Base-by-base conservation (phyloP, 139 green algal species). In the Micractinium sp. region DNA sequence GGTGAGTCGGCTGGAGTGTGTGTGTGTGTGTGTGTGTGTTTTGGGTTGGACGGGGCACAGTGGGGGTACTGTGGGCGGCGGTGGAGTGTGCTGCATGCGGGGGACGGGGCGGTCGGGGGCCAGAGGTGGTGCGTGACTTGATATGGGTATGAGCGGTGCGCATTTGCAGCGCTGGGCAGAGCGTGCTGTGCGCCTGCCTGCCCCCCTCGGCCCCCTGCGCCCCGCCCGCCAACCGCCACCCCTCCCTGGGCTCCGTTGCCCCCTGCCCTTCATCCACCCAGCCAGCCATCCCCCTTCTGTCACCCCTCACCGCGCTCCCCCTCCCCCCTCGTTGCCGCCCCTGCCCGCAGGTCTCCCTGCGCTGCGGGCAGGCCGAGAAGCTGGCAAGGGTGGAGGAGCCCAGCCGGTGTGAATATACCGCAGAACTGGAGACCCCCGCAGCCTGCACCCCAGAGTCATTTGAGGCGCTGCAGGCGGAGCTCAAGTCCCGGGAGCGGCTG, bases 381-480 rank as follows among this genome's bases (percentile, higher is more conserved):
- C 80, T 98, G 22, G 78, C 56, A 1, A 86, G 92, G n/a, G 95
- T 97, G 25, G 89, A 90, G 38, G 97, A 99, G 93, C 96, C 97
- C 36, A 92, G 79, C 47, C 92, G 94, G 0, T 99, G 97, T 89
- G 92, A 94, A 75, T 99, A 99, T 88, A 73, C 73, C 0, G 94
- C 93, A 2, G 88, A 90, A 78, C 83, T 98, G 33, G 71, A 67
- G 41, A 98, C 94, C 0, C 96, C 96, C 0, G 91, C 90, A 14
- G 93, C 93, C 14, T 99, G 97, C 94, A 92, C 76, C 2, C 61
- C 86, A 1, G 88, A 84, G 16, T 84, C 90, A 27, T 71, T 93
- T 60, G 63, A 82, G 47, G 75, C 71, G 60, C 67, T 93, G 63
- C 69, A 92, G 85, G 41, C 53, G 22, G 78, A 88, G 78, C 29